phyloP scores from a whole-genome alignment of 2,329 filamentous ascomycete genomes.

The Drechslerella coelobrocha region DNA sequence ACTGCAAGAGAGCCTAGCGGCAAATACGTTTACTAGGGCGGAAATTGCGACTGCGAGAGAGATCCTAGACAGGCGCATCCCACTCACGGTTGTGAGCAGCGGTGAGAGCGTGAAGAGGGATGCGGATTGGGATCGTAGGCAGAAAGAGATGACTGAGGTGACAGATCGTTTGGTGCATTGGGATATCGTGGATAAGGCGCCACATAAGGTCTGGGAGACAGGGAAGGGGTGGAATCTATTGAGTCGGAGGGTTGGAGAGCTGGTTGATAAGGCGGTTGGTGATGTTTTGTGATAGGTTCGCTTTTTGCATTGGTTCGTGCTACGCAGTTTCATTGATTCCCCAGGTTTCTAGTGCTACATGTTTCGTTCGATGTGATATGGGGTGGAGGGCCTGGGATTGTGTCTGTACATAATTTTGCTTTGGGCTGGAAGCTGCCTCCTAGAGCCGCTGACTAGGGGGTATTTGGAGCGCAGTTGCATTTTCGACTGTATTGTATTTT shows the following conservation, averaged over 20 bases:
- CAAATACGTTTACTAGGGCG: conserved; percentile 79
- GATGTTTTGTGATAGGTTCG: neutral
- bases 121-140: conserved; percentile 78
- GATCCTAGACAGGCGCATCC: conserved; percentile 78
- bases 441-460: too few relatives aligned
- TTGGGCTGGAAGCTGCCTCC: too few relatives aligned
- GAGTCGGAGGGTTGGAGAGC: conserved; percentile 76
- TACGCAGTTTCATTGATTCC: neutral
- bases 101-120: conserved; percentile 73
- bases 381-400: too few relatives aligned
- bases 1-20: conserved; percentile 90
- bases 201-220: conserved; percentile 84
- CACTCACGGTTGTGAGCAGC: conserved; percentile 81
- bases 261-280: conserved; percentile 62
- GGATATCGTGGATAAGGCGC: conserved; percentile 85
- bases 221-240: conserved; percentile 74
- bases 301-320: neutral
- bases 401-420: too few relatives aligned
- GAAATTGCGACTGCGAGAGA: conserved; percentile 79
- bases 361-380: too few relatives aligned
- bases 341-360: neutral
- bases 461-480: too few relatives aligned
- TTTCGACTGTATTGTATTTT: too few relatives aligned
- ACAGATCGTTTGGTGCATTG: conserved; percentile 80
- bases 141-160: conserved; percentile 80